Percentiles rank a stretch among this genome's conserved stretches.
These are phyloP conservation scores for Trametes pubescens DNA, from an alignment of 1,284 basidiomycete genomes.

Conservation along the genomic window DNA sequence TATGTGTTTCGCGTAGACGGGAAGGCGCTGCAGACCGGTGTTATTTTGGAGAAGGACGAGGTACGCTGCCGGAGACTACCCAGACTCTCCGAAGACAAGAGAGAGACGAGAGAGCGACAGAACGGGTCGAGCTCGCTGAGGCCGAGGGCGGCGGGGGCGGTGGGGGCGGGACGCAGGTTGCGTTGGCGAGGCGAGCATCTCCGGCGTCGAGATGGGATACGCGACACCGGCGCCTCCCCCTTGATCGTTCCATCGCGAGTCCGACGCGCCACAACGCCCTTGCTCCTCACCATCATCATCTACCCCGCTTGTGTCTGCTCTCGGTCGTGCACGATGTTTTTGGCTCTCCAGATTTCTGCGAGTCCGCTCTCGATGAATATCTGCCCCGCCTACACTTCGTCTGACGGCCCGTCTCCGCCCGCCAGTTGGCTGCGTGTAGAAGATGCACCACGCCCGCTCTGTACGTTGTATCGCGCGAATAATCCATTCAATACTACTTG, in stretches of 20 bases:
- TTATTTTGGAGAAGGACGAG: constrained; percentile 14
- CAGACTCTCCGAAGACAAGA: too few species aligned
- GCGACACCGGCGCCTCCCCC: constrained; percentile 12
- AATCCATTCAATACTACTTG: too few species aligned
- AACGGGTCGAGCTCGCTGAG: constrained; percentile 10
- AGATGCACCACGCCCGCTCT: too few species aligned
- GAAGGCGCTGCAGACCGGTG: constrained; percentile 25
- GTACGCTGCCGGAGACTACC: constrained; percentile 6
- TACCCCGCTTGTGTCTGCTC: not conserved
- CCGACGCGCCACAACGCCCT: constrained; percentile 31
- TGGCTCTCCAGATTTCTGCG: not conserved
- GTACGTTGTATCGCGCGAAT: too few species aligned
- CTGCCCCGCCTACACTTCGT: too few species aligned
- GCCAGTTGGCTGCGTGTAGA: too few species aligned
- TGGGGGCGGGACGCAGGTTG: constrained; percentile 15
- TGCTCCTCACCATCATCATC: constrained; percentile 17
- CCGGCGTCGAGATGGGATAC: constrained; percentile 14
- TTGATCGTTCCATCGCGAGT: constrained; percentile 1
- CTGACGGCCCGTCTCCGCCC: too few species aligned
- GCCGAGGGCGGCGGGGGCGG: constrained; percentile 17
- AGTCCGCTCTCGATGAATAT: too few species aligned
- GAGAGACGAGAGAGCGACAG: not conserved
- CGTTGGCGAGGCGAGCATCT: constrained; percentile 8
- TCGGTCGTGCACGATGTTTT: not conserved
- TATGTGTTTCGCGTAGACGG: constrained; percentile 1